A percentile compares a stretch with the other conserved stretches of the same genome.
These are phyloP conservation scores for Rhododendron molle DNA, from an alignment of 148 eudicot genomes.

Conservation along the genomic window DNA sequence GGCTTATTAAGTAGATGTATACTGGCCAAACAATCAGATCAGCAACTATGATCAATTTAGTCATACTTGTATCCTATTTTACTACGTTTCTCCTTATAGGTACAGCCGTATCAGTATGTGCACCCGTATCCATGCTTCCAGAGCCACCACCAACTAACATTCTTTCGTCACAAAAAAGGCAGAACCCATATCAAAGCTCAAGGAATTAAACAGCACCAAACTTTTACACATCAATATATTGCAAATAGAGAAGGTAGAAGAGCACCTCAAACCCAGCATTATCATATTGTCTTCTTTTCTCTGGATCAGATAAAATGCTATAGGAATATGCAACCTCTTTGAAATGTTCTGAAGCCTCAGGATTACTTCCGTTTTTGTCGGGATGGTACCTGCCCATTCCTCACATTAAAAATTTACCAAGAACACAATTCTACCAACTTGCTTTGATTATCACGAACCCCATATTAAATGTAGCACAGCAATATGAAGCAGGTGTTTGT, in stretches of 20 bases:
- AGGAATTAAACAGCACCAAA: background rate
- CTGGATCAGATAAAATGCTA: constrained; percentile 86
- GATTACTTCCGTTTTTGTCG: constrained; percentile 91
- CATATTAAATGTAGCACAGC: background rate
- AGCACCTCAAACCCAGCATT: constrained; percentile 88
- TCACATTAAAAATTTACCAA: constrained; percentile 18
- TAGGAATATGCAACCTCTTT: constrained; percentile 97
- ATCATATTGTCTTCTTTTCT: constrained; percentile 95
- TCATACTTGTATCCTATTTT: background rate
- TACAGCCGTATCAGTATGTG: background rate
- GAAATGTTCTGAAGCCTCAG: constrained; percentile 91
- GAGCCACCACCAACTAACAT: background rate
- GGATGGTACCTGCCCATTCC: constrained; percentile 81
- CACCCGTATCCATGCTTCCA: background rate
- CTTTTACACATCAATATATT: background rate
- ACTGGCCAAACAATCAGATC: background rate
- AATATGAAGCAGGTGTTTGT: background rate
- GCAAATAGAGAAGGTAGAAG: background rate
- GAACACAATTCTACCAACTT: background rate
- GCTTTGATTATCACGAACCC: background rate
- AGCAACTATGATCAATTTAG: background rate
- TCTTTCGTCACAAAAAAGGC: background rate
- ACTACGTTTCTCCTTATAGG: background rate
- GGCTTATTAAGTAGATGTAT: background rate
- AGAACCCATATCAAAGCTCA: constrained; percentile 2